Evolutionary conservation across 2,329 filamentous ascomycete species (phyloP), one percentile per base, ranked within the genome.

Genomic region (Penicillium crustosum): DNA sequence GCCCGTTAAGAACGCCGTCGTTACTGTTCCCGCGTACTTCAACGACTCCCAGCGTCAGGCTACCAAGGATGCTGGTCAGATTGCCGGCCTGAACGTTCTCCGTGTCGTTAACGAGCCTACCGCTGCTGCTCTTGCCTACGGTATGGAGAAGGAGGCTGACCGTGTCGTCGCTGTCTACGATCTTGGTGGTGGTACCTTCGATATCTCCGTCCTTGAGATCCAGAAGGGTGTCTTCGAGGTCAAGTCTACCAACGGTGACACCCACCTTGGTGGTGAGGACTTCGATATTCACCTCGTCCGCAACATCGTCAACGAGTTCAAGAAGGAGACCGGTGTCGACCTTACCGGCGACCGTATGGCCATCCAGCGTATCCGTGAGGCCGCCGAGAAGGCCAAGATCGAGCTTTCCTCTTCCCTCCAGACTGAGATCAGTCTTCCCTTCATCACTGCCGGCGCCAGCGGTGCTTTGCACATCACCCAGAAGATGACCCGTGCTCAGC

Each of bases 361-460:
- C 70, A 96, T 97, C 75, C 93, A 97, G 86, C 89, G 93, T 87
- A 97, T 97, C 77, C 93, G 93, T 81, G 93, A 97, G 83, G 93
- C 93, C 68, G 92, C 93, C 68, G 93, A 97, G 86, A 97, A 97
- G 88, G 93, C 93, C 75, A 97, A 97, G 91, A 97, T 97, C 73
- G 93, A 97, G 82, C 84, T 97, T 68, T 97, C 93, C 13, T 97
- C 93, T 35, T 93, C 93, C 58, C 86, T 93, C 68, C 91, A 96
- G 79, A 97, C 93, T 68, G 93, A 97, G 74, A 97, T 97, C 82
- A 96, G 96, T 85, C 87, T 97, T 74, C 93, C 93, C 67, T 97
- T 97, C 86, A 97, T 97, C 81, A 96, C 93, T 76, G 93, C 93
- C 71, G 93, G 97, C 75, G 86, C 93, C 61, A 94, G 90, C 58